Evolutionary conservation across 2,329 filamentous ascomycete genomes (phyloP).

Genomic region (Fusarium miscanthi): DNA sequence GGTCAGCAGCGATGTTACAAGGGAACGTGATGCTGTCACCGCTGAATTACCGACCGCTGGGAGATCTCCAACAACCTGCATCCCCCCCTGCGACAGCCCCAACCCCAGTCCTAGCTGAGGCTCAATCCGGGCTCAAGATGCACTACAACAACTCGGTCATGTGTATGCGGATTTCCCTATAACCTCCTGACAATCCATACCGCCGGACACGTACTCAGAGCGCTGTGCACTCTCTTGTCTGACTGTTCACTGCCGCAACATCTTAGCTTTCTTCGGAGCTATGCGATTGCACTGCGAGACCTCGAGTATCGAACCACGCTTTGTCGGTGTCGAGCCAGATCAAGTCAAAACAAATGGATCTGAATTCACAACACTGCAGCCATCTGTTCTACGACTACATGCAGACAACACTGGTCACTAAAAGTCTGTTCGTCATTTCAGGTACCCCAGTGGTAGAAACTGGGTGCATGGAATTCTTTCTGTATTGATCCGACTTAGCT

Average conservation of each 20-base stretch:
- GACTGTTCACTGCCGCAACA: background rate
- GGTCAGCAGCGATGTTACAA: conserved; percentile 10
- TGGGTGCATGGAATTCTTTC: background rate
- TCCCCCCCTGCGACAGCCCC: conserved; percentile 4
- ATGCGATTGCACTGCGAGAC: conserved; percentile 8
- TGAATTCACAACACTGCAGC: background rate
- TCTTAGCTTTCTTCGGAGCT: conserved; percentile 11
- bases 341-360: conserved; percentile 1
- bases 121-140: conserved; percentile 8
- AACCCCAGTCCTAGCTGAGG: conserved; percentile 14
- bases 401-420: background rate
- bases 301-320: background rate
- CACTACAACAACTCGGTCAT: background rate
- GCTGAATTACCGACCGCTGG: conserved; percentile 7
- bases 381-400: background rate
- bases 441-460: background rate
- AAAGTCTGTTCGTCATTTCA: background rate
- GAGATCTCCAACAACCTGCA: conserved; percentile 27
- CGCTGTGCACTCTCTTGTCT: background rate
- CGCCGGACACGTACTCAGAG: background rate
- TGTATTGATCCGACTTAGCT: background rate
- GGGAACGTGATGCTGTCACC: conserved; percentile 22
- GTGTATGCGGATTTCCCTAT: background rate
- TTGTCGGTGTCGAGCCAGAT: background rate
- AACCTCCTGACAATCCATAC: conserved; percentile 2